Evolutionary conservation across 2,329 filamentous ascomycete species (phyloP), one percentile per base, ranked within the genome.

Genomic region (Anthostomella pinea): DNA sequence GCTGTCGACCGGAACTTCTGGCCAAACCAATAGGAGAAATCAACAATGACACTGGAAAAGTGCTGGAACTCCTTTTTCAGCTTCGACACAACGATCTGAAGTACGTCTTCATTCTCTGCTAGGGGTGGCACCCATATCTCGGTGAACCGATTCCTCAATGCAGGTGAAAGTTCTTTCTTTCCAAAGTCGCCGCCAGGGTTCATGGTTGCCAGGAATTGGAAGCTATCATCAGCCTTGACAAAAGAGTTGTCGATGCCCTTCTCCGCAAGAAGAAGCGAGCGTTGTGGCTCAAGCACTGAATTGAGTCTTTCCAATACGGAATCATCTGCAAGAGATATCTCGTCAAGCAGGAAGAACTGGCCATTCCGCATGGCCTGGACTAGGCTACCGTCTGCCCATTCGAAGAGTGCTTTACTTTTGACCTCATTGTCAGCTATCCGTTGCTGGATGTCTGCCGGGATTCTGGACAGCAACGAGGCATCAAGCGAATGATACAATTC

Each of bases 191-290:
- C 93, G 33, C 94, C 94, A 7, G 93, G 93, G 51, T 99, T 99
- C 93, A 99, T 99, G 0, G 93, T 98, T 3, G 93, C 91, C 41
- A 98, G 79, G 63, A 98, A 96, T 55, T 98, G 90, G 63, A 97
- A 99, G 0, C 85, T 87, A 25, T 84, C 72, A 8, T 73, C 64
- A 5, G 85, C 93, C 24, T 77, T 76, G 17, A 98, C 76, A 46
- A 87, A 81, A 0, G 89, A 89, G 59, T 95, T 83, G 5, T 85
- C 75, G 2, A 87, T 79, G 0, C 93, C 94, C 63, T 97, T 98
- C 60, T 98, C 93, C 0, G 94, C 94, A 11, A 99, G 75, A 3
- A 98, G 69, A 18, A 98, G 77, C 0, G 86, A 88, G 34, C 93
- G 77, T 28, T 86, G 81, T 2, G 93, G 83, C 60, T 99, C 93